Base-by-base conservation (phyloP, 768 basidiomycete species). In the Mrakia frigida region DNA sequence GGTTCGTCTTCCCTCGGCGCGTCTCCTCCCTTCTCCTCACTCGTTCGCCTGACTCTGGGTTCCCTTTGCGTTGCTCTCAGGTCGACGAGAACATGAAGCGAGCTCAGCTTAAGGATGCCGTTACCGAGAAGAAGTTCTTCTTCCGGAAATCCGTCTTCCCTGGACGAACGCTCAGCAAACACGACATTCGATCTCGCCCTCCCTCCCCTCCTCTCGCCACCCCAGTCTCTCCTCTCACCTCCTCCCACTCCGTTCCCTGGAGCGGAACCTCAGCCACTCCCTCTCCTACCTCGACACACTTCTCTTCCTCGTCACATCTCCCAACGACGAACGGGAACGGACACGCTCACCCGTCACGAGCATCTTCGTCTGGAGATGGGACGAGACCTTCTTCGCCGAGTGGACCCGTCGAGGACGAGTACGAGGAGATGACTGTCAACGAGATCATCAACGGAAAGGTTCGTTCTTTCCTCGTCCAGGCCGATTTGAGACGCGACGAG, bases 371-470 rank as follows among this genome's bases (percentile, higher is more conserved):
- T 21, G 65, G 39, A 39, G 35, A 35, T 21, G 53, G 39, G 14
- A 67, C 70, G 28, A 69, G 56, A 18, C 31, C 59, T 5, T 25
- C 59, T 13, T 37, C 75, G 75, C 75, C 75, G 59, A 53, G 10
- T 28, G 70, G 75, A 31, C 67, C 74, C 14, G 78, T 52, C 79
- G 80, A 90, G 52, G 89, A 92, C 10, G 94, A 98, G 83, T 95
- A 93, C 78, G 92, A 90, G 80, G 93, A 96, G 82, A 94, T 96
- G 90, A 88, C 91, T 0, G 87, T 98, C 83, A 85, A 92, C 77
- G 93, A 98, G 84, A 92, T 98, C 70, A 90, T 99, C 83, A 93
- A 91, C 80, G 97, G 97, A n/a, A 92, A 92, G 87, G 91, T 90
- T 77, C 70, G 85, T 35, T 46, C 31, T 35, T 39, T 70, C 18